phyloP scores from a whole-genome alignment of 164 flowering plant genomes.

The grape (Vitis vinifera) region ASM3070453v1 NC_081818.1:28424501-28425000 shows the following conservation, averaged over 20 bases:
- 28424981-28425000: background rate
- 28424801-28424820: constrained; percentile 82
- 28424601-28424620: no score
- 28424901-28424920: constrained; percentile 96
- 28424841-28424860: constrained; percentile 88
- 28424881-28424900: constrained; percentile 77
- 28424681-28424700: background rate
- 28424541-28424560: no score
- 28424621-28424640: no score
- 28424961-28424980: background rate
- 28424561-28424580: no score
- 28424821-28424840: constrained; percentile 74
- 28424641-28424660: no score
- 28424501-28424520: no score
- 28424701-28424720: constrained; percentile 48
- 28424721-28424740: constrained; percentile 87
- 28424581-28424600: no score
- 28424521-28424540: no score
- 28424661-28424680: no score
- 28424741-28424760: constrained; percentile 93
- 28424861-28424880: constrained; percentile 91
- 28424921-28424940: constrained; percentile 42
- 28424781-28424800: constrained; percentile 74
- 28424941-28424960: background rate
- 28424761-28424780: constrained; percentile 80